Evolutionary conservation across 352 stramenopile genomes (phyloP), one percentile per base, ranked within the genome.

Genomic region (Aphanomyces stellatus): DNA sequence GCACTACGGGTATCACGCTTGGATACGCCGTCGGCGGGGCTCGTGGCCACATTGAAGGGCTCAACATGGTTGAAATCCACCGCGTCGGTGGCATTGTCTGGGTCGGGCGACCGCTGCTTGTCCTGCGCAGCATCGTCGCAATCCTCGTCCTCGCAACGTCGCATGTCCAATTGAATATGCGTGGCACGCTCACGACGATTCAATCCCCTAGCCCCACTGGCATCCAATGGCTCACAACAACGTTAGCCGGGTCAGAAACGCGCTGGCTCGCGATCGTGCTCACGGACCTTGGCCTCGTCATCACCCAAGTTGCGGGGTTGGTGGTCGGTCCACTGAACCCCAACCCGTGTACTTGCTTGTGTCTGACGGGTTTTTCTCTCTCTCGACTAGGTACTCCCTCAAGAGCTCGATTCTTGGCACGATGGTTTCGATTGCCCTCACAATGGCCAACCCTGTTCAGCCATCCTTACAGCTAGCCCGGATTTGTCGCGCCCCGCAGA

Each of bases 191-290:
- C 55, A 63, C 33, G 11, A 17, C 19, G n/a, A 2, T 63, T 22
- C 4, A 22, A 19, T 4, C 35, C 37, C 33, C 24, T 6, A 13
- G 5, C 13, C n/a, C 34, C 3, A 28, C 55, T 4, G 25, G 35
- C 5, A 35, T 57, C 11, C 31, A 40, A 4, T 34, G 27, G 41
- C 35, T 49, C 60, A 34, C 27, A n/a, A 59, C 60, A 17, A 22
- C 24, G 6, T 24, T 67, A 4, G 60, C 60, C 11, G 60, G 37
- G 1, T 28, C 17, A 11, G 60, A 67, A 42, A 28, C 51, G 6
- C 48, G 34, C 2, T 67, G 60, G 60, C 60, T 67, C 34, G 60
- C 37, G 28, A 34, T 30, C 1, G 51, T 67, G 2, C 17, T 67
- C 30, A 57, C 25, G 25, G 60, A 67, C 30, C 13, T 67, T 6